A percentile compares a stretch with the other conserved stretches of the same genome.
These are phyloP conservation scores for Cladosporium austrohemisphaericum DNA, from an alignment of 2,329 filamentous ascomycete genomes.

Conservation along the genomic window DNA sequence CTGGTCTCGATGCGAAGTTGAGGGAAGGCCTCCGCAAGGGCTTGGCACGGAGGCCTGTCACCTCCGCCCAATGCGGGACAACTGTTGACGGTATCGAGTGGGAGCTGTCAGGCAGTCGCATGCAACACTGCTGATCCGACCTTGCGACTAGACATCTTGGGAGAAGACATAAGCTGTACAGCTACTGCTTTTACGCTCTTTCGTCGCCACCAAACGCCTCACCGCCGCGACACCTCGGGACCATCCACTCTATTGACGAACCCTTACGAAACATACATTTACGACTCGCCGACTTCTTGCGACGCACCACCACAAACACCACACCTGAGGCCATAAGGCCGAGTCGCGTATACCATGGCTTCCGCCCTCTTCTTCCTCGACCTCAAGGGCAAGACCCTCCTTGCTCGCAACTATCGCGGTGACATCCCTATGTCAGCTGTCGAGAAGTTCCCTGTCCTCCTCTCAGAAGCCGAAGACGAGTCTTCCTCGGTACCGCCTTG, in stretches of 20 bases:
- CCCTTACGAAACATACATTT: neutral
- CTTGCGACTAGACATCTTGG: neutral
- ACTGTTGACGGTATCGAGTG: slow-evolving; percentile 10
- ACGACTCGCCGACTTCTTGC: neutral
- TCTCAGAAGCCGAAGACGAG: slow-evolving; percentile 98
- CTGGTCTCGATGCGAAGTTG: slow-evolving; percentile 3
- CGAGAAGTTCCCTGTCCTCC: slow-evolving; percentile 92
- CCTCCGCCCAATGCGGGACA: slow-evolving; percentile 15
- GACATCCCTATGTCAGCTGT: slow-evolving; percentile 99
- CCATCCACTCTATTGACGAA: slow-evolving; percentile 6
- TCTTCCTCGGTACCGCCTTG: slow-evolving; percentile 95
- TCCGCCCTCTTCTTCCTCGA: slow-evolving; percentile 98
- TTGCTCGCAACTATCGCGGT: slow-evolving; percentile 96
- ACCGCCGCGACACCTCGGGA: slow-evolving; percentile 10
- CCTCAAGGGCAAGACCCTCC: slow-evolving; percentile 99
- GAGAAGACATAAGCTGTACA: neutral
- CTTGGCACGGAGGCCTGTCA: slow-evolving; percentile 14
- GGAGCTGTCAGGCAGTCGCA: slow-evolving; percentile 8
- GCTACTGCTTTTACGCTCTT: neutral
- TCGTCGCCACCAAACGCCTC: neutral
- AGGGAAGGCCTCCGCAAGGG: slow-evolving; percentile 7
- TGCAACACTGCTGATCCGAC: too few species aligned
- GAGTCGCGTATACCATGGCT: slow-evolving; percentile 62
- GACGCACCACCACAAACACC: neutral
- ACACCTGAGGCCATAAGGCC: slow-evolving; percentile 9